Conservation (phyloP, 2,329 filamentous ascomycete species). For the Diplodia intermedia region DNA sequence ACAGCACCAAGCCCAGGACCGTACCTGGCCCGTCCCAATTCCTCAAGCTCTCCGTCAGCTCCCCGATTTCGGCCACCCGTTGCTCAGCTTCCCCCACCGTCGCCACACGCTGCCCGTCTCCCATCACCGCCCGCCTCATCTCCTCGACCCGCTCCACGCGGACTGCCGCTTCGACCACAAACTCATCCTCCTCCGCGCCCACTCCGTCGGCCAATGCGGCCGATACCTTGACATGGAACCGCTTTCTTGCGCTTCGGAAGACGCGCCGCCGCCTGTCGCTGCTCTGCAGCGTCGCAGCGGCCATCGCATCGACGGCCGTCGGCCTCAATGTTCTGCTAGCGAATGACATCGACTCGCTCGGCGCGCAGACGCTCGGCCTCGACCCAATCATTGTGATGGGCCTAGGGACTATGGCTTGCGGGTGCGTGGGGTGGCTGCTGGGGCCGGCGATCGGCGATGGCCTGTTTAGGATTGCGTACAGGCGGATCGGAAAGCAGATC, state of each 20-base stretch:
- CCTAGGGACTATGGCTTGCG: constrained; percentile 74
- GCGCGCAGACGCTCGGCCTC: constrained; percentile 75
- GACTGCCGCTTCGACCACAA: constrained; percentile 8
- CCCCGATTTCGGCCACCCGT: not conserved
- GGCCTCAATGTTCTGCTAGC: constrained; percentile 72
- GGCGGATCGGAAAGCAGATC: constrained; percentile 74
- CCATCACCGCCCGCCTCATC: constrained; percentile 18
- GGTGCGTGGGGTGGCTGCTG: constrained; percentile 31
- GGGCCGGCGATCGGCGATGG: constrained; percentile 39
- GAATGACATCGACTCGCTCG: constrained; percentile 71
- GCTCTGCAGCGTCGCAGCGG: constrained; percentile 73
- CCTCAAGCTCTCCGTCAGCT: constrained; percentile 4
- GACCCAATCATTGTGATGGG: constrained; percentile 89
- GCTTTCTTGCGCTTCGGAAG: constrained; percentile 88
- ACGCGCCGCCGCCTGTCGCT: constrained; percentile 85
- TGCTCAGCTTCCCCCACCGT: not conserved
- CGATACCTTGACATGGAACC: constrained; percentile 72
- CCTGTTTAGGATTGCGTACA: constrained; percentile 78
- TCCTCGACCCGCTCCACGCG: constrained; percentile 12
- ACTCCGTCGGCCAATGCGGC: not conserved
- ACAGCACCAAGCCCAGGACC: constrained; percentile 16
- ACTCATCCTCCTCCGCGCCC: constrained; percentile 1
- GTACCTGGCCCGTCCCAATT: constrained; percentile 13
- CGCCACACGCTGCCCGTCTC: constrained; percentile 12
- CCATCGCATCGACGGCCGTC: constrained; percentile 65